Evolutionary conservation across 2,329 filamentous ascomycete genomes (phyloP).

Genomic region (Immersiporthe knoxdaviesiana): DNA sequence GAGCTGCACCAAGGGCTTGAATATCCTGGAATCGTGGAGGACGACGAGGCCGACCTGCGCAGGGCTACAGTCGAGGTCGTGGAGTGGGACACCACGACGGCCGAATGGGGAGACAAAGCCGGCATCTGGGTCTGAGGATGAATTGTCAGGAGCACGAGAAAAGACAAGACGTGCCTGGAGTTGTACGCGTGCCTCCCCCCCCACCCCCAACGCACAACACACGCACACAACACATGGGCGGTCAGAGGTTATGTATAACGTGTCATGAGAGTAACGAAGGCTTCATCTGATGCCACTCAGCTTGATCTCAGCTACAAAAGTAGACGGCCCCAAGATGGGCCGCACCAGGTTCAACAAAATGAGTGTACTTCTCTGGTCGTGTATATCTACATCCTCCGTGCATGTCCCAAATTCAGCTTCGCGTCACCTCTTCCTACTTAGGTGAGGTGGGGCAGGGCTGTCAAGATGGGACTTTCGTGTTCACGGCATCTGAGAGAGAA

Average conservation of each 20-base stretch:
- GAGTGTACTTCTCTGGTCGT: neutral
- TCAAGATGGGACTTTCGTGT: neutral
- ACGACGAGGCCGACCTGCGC: conserved; percentile 17
- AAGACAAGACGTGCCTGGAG: no score
- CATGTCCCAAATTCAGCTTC: neutral
- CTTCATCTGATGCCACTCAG: neutral
- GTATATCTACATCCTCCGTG: neutral
- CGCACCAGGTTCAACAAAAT: neutral
- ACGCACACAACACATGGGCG: neutral
- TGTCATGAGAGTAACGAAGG: neutral
- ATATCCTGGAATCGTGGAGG: conserved; percentile 20
- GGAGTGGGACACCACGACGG: conserved; percentile 5
- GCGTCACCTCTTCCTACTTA: neutral
- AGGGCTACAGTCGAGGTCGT: conserved; percentile 12
- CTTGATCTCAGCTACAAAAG: neutral
- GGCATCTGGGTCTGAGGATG: conserved; percentile 20
- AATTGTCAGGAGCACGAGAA: neutral
- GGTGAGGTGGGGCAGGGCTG: neutral
- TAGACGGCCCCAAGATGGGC: neutral
- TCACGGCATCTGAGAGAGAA: neutral
- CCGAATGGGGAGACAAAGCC: conserved; percentile 28
- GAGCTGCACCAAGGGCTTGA: conserved; percentile 18
- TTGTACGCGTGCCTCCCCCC: no score
- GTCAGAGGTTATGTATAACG: neutral
- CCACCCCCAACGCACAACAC: no score